A percentile compares a stretch with the other conserved stretches of the same genome.
phyloP scores from a whole-genome alignment of 192 early-diverging fungal species.

The Phlyctochytrium arcticum region DNA sequence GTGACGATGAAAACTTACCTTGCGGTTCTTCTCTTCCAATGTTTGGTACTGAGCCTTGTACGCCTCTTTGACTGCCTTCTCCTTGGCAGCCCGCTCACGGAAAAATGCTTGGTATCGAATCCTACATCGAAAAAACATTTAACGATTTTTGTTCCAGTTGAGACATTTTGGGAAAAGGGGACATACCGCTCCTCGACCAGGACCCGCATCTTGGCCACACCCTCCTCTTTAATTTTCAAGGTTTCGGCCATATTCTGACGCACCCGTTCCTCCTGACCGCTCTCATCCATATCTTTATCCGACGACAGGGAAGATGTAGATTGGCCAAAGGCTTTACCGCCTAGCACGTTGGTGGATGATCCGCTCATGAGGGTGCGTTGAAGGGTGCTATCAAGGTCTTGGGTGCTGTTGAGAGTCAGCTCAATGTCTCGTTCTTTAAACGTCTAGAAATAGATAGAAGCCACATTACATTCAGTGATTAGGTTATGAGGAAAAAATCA shows the following conservation, averaged over 20 bases:
- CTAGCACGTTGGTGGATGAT: not conserved
- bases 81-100: conserved; percentile 9
- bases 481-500: too few species aligned
- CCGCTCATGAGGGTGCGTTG: too few species aligned
- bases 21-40: conserved; percentile 9
- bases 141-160: too few species aligned
- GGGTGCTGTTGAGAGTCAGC: too few species aligned
- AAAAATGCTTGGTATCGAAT: too few species aligned
- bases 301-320: conserved; percentile 6
- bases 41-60: conserved; percentile 13
- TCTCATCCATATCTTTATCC: not conserved
- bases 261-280: not conserved
- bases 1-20: conserved; percentile 1
- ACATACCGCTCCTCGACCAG: not conserved
- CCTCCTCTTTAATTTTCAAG: conserved; percentile 2
- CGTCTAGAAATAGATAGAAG: too few species aligned
- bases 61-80: not conserved
- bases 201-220: conserved; percentile 1
- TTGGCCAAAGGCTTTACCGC: not conserved
- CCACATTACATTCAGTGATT: too few species aligned
- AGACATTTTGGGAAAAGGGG: too few species aligned
- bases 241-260: not conserved
- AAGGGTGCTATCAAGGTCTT: too few species aligned
- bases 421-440: too few species aligned
- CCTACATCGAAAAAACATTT: too few species aligned